Percentiles rank a stretch among this genome's conserved stretches.
phyloP scores from a whole-genome alignment of 2,329 filamentous ascomycete genomes.

The Fusarium liriodendri region DNA sequence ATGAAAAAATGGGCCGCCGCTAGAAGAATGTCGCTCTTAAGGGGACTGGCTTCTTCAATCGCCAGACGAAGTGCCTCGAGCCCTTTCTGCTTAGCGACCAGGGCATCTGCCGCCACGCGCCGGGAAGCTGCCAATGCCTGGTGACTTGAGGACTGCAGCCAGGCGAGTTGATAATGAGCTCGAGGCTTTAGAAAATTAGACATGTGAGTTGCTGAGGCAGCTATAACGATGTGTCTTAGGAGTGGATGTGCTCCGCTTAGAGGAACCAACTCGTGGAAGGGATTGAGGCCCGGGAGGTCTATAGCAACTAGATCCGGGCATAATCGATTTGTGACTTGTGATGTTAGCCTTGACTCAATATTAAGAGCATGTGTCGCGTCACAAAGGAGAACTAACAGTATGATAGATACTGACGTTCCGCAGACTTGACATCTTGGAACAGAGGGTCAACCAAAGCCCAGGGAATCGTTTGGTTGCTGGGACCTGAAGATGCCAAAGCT shows the following conservation, averaged over 20 bases:
- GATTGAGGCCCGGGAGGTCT: constrained; percentile 7
- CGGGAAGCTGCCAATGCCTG: neutral
- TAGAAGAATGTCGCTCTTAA: neutral
- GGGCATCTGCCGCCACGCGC: neutral
- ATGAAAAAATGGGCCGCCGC: constrained; percentile 10
- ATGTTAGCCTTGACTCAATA: neutral
- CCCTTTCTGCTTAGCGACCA: constrained; percentile 2
- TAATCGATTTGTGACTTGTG: neutral
- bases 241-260: neutral
- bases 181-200: constrained; percentile 2
- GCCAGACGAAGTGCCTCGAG: neutral
- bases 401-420: constrained; percentile 9
- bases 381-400: constrained; percentile 50
- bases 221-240: neutral
- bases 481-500: accelerated
- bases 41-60: neutral
- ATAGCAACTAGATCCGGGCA: constrained; percentile 9
- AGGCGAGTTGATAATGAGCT: neutral
- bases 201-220: constrained; percentile 13
- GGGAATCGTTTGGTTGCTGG: neutral
- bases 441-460: neutral
- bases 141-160: neutral
- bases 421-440: neutral
- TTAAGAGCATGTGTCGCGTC: too few relatives aligned
- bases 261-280: neutral